Evolutionary conservation across 2,329 filamentous ascomycete species (phyloP), one percentile per base, ranked within the genome.

Genomic region (Blastomyces emzantsi): DNA sequence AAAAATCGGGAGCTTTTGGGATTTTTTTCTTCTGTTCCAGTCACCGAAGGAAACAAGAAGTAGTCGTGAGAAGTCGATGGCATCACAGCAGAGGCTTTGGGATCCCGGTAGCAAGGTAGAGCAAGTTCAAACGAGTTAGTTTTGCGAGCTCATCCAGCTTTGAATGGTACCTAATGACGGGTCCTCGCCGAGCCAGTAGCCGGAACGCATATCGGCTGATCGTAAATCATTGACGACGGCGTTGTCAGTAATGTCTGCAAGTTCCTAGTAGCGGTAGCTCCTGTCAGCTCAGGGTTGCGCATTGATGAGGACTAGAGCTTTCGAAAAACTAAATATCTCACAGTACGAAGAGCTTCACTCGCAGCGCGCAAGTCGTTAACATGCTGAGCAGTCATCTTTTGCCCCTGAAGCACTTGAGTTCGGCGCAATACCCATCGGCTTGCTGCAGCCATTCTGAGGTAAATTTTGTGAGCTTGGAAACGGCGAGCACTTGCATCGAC

Each of bases 111-210:
- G 19, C 19, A 52, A 25, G 25, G 5, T 13, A 52, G 11, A 17
- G 13, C 25, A 52, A 13, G 13, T 19, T 52, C 49, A 52, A 17
- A 30, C 13, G 49, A 22, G 3, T 11, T 52, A 52, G 49, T 22
- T 57, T 64, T 76, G 75, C 41, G 73, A 71, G 56, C 71, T 73
- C 54, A 80, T 77, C 76, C 78, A 81, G 43, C 71, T 70, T 30
- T 76, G 77, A 58, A 85, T 83, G 25, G 76, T 76, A 19, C 77
- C 75, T 64, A 87, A 74, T 8, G 81, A 77, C 3, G 85, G 85
- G 69, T 87, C 85, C 66, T 87, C 85, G 47, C 76, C 74, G 55
- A 86, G 75, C 84, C 85, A 87, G 74, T 86, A 85, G 49, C 83
- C 82, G 66, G 83, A 82, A 52, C 80, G 75, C 54, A 76, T 69